Conservation (phyloP, 176 grass and related monocot species). For the Musa acuminata region DNA sequence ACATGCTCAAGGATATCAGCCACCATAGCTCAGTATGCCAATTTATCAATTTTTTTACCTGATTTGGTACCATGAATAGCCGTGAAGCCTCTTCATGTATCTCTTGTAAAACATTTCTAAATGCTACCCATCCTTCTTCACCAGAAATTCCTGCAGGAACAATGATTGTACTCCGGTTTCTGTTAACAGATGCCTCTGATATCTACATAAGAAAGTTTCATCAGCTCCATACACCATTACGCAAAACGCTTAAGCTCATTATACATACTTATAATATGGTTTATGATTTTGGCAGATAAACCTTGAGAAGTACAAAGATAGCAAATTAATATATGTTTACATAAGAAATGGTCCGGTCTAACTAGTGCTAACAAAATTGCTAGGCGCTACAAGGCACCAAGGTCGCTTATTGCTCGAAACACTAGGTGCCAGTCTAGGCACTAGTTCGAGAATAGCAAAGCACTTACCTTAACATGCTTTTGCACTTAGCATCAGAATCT, state of each 20-base stretch:
- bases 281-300: neutral
- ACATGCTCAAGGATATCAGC: too few species aligned
- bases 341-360: neutral
- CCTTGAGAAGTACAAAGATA: neutral
- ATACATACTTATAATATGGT: neutral
- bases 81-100: constrained; percentile 68
- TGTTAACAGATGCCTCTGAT: constrained; percentile 85
- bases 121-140: constrained; percentile 96
- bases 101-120: constrained; percentile 79
- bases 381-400: too few species aligned
- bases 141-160: constrained; percentile 87
- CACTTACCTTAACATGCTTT: too few species aligned
- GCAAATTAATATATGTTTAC: neutral
- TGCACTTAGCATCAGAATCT: too few species aligned
- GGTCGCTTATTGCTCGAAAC: too few species aligned
- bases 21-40: neutral
- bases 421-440: too few species aligned
- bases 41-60: constrained; percentile 32
- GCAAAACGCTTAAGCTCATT: neutral
- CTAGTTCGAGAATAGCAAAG: too few species aligned
- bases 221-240: neutral
- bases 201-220: constrained; percentile 36
- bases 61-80: constrained; percentile 65
- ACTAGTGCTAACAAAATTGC: too few species aligned
- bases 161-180: constrained; percentile 93